A percentile compares a stretch with the other conserved stretches of the same genome.
Evolutionary conservation across 2,329 filamentous ascomycete genomes (phyloP).

Genomic region (Stromatinia cepivora): DNA sequence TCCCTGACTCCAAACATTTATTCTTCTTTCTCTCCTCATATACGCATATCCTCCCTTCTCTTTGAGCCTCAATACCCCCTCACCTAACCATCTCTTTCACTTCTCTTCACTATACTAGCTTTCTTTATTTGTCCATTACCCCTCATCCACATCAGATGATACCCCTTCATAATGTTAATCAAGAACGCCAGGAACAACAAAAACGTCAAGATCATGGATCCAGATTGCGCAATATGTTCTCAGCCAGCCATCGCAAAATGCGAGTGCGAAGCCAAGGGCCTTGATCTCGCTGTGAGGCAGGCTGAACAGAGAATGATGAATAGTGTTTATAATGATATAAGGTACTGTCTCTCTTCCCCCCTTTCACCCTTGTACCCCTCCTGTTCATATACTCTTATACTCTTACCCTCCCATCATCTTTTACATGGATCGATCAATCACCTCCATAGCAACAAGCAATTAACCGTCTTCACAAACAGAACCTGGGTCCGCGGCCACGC

Average conservation of each 20-base stretch:
- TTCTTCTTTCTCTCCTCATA: slow-evolving; percentile 4
- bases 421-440: not conserved
- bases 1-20: not conserved
- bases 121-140: not conserved
- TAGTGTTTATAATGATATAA: slow-evolving; percentile 61
- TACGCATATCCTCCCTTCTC: not conserved
- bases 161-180: slow-evolving; percentile 38
- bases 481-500: slow-evolving; percentile 65
- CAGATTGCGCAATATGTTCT: slow-evolving; percentile 67
- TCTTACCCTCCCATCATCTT: not conserved
- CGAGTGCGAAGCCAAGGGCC: slow-evolving; percentile 65
- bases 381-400: not conserved
- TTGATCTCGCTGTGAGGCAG: slow-evolving; percentile 62
- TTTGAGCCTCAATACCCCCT: not conserved
- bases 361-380: not conserved
- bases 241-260: slow-evolving; percentile 59
- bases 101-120: not conserved
- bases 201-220: slow-evolving; percentile 61
- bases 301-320: slow-evolving; percentile 65
- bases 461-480: slow-evolving; percentile 44
- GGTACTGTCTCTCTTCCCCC: slow-evolving; percentile 46
- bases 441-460: not conserved
- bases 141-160: slow-evolving; percentile 22
- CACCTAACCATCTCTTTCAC: not conserved
- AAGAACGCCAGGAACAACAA: slow-evolving; percentile 42